phyloP scores from a whole-genome alignment of 2,329 filamentous ascomycete genomes.

The Ceratocystis variospora region DNA sequence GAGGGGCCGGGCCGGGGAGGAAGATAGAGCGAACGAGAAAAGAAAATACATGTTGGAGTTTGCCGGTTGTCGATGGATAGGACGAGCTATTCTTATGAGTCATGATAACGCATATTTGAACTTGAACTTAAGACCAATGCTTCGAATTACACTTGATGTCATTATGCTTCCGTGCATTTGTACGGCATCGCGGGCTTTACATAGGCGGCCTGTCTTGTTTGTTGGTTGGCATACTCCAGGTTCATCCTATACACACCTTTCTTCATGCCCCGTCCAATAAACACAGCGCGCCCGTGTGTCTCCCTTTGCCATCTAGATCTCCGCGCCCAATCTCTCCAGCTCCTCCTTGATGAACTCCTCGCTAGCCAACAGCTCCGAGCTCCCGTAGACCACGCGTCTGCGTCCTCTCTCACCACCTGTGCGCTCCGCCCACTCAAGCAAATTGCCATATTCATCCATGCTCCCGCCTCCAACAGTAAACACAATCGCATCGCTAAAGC shows the following conservation, averaged over 20 bases:
- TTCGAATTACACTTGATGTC: no score
- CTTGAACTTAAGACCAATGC: no score
- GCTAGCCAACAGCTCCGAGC: slow-evolving; percentile 67
- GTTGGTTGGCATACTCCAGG: no score
- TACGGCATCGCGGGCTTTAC: no score
- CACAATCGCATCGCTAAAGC: slow-evolving; percentile 81
- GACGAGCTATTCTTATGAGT: not conserved
- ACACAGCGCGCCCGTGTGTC: no score
- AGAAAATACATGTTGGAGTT: not conserved
- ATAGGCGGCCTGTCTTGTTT: no score
- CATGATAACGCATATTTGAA: not conserved
- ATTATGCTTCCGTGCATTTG: no score
- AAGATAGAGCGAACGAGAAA: not conserved
- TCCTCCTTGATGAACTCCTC: slow-evolving; percentile 52
- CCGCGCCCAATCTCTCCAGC: slow-evolving; percentile 47
- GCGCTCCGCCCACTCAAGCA: slow-evolving; percentile 87
- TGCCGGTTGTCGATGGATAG: no score
- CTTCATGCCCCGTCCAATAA: not conserved
- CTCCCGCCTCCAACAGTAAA: slow-evolving; percentile 91
- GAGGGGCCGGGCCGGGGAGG: not conserved
- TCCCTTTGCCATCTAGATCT: slow-evolving; percentile 28
- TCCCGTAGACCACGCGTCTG: slow-evolving; percentile 84
- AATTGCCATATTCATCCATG: slow-evolving; percentile 97
- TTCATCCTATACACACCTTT: not conserved
- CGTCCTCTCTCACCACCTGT: slow-evolving; percentile 50